Evolutionary conservation across 306 rosid species (phyloP).

Genomic region (Cucurbita argyrosperma): DNA sequence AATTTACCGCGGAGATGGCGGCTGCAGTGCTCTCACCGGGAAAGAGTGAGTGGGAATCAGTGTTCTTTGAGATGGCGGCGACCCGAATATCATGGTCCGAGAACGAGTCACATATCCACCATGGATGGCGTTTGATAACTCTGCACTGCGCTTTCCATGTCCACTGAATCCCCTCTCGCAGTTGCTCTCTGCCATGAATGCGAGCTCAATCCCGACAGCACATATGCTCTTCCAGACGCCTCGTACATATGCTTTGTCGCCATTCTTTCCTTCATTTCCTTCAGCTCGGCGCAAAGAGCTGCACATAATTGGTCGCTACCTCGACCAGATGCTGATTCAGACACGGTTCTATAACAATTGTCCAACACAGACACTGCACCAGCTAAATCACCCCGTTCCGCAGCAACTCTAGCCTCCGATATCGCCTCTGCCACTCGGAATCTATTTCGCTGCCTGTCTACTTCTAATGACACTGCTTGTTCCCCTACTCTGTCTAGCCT

Average conservation of each 20-base stretch:
- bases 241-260: slow-evolving; percentile 58
- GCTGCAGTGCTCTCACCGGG: not conserved
- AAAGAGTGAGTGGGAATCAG: not conserved
- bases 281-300: slow-evolving; percentile 57
- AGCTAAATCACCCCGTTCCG: slow-evolving; percentile 52
- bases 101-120: slow-evolving; percentile 79
- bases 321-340: slow-evolving; percentile 44
- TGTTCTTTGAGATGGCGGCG: not conserved
- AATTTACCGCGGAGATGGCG: not conserved
- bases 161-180: slow-evolving; percentile 80
- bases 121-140: slow-evolving; percentile 76
- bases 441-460: slow-evolving; percentile 74
- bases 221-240: slow-evolving; percentile 80
- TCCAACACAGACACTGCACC: slow-evolving; percentile 61
- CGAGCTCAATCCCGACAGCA: slow-evolving; percentile 77
- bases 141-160: slow-evolving; percentile 46
- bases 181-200: slow-evolving; percentile 96
- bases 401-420: slow-evolving; percentile 60
- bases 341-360: slow-evolving; percentile 32
- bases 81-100: not conserved
- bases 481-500: slow-evolving; percentile 41
- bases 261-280: slow-evolving; percentile 95
- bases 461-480: slow-evolving; percentile 51
- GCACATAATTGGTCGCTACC: slow-evolving; percentile 50
- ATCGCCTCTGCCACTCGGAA: slow-evolving; percentile 56